Evolutionary conservation across 2,329 filamentous ascomycete species (phyloP).

Genomic region (Claviceps citrina): DNA sequence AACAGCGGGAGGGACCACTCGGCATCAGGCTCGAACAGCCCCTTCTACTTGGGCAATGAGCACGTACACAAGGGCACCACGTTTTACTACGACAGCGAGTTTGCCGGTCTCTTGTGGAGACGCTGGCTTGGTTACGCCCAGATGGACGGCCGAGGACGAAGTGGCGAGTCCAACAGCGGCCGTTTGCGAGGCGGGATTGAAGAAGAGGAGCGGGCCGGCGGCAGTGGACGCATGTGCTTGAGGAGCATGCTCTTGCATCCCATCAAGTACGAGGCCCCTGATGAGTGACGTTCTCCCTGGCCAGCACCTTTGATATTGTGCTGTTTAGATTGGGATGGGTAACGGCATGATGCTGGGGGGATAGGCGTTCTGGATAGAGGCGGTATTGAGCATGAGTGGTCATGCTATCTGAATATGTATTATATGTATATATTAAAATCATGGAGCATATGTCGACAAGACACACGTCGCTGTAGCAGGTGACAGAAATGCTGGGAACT

Average conservation of each 20-base stretch:
- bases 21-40: conserved; percentile 47
- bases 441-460: too few species aligned
- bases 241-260: conserved; percentile 70
- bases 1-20: conserved; percentile 59
- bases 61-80: conserved; percentile 70
- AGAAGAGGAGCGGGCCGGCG: conserved; percentile 29
- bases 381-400: too few species aligned
- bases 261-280: conserved; percentile 50
- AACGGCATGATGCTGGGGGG: too few species aligned
- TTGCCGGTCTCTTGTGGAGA: conserved; percentile 62
- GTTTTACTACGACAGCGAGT: conserved; percentile 75
- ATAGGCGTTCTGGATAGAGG: too few species aligned
- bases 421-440: too few species aligned
- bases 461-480: too few species aligned
- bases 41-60: conserved; percentile 56
- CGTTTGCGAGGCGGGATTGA: conserved; percentile 34
- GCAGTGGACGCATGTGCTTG: conserved; percentile 57
- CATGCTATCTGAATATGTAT: too few species aligned
- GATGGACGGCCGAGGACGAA: conserved; percentile 33
- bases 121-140: conserved; percentile 55
- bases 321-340: too few species aligned
- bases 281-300: background rate
- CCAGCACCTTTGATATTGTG: too few species aligned
- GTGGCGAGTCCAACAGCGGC: conserved; percentile 33
- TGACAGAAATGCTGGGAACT: too few species aligned